These are phyloP conservation scores for Fimicolochytrium jonesii DNA, from an alignment of 192 early-diverging fungal species.

Conservation along the genomic window DNA sequence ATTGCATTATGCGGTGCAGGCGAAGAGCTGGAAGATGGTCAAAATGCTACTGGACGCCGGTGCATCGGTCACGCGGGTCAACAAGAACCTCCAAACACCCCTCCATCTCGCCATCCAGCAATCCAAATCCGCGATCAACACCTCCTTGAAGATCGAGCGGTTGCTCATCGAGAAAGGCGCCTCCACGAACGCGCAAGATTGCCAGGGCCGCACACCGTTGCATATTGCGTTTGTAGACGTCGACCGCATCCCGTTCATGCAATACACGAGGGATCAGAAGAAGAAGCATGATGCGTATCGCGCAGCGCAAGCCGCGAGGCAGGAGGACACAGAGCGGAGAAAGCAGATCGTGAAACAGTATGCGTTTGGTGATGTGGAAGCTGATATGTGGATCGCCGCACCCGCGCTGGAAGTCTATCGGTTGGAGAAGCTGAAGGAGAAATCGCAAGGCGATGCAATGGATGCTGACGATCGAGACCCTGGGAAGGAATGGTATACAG, in stretches of 20 bases:
- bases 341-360: not conserved
- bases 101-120: constrained; percentile 46
- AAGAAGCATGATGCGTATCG: not conserved
- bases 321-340: not conserved
- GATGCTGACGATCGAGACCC: constrained; percentile 14
- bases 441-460: not conserved
- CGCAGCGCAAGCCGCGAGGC: not conserved
- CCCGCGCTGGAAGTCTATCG: not conserved
- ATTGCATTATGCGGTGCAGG: constrained; percentile 40
- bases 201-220: constrained; percentile 46
- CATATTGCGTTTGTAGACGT: constrained; percentile 46
- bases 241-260: constrained; percentile 38
- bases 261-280: constrained; percentile 26
- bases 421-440: too few species aligned
- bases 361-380: not conserved
- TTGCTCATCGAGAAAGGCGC: constrained; percentile 40
- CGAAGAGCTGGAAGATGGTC: constrained; percentile 37
- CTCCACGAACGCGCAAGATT: constrained; percentile 46
- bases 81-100: constrained; percentile 33
- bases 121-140: constrained; percentile 44
- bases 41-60: constrained; percentile 40
- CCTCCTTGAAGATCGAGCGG: constrained; percentile 43
- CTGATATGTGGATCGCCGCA: constrained; percentile 14
- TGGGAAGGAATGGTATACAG: constrained; percentile 17
- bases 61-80: constrained; percentile 2